phyloP scores from a whole-genome alignment of 768 basidiomycete genomes.

The Ramaria sp. region DNA sequence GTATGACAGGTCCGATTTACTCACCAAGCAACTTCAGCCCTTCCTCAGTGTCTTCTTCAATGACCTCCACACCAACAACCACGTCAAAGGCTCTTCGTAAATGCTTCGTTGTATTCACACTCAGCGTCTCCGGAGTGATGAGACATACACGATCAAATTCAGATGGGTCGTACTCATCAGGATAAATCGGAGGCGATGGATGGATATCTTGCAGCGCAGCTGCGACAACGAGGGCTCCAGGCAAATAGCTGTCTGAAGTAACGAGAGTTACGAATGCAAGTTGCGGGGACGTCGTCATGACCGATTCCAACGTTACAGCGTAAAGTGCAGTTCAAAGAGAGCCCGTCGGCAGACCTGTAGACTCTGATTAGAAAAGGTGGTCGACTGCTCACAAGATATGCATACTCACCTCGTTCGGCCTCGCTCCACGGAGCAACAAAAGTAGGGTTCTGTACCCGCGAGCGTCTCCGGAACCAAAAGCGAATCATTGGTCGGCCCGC shows the following conservation, averaged over 20 bases:
- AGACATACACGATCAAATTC: conserved; percentile 74
- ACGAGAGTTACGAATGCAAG: conserved; percentile 89
- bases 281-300: conserved; percentile 16
- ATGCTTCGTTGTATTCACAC: conserved; percentile 68
- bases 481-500: too few relatives aligned
- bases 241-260: conserved; percentile 86
- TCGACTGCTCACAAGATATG: too few relatives aligned
- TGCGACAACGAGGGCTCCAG: conserved; percentile 80
- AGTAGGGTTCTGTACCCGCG: too few relatives aligned
- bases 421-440: too few relatives aligned
- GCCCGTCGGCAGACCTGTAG: too few relatives aligned
- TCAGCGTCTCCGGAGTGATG: conserved; percentile 89
- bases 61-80: conserved; percentile 88
- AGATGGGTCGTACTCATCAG: conserved; percentile 41
- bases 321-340: too few relatives aligned
- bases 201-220: conserved; percentile 81
- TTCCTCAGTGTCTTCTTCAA: conserved; percentile 54
- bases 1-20: conserved; percentile 17
- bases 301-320: background rate
- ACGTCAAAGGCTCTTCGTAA: conserved; percentile 72
- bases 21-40: conserved; percentile 78
- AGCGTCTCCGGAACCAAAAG: too few relatives aligned
- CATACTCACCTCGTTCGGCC: too few relatives aligned
- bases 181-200: conserved; percentile 36
- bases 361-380: too few relatives aligned